A percentile compares a stretch with the other conserved stretches of the same genome.
phyloP scores from a whole-genome alignment of 2,329 filamentous ascomycete species.

The Fusarium musae region DNA sequence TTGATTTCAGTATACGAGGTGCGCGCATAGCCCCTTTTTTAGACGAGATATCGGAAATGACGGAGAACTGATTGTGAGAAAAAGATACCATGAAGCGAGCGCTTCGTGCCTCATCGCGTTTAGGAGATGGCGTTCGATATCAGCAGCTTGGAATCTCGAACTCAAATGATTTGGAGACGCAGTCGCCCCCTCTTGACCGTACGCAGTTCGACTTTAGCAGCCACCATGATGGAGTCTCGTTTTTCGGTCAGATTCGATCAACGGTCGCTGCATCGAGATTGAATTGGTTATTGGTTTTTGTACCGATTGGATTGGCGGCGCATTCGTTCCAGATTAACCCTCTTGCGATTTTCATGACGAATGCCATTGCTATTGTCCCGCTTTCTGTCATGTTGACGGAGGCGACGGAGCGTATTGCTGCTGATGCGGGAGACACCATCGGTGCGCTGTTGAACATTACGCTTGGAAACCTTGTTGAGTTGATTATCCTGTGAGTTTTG shows the following conservation, averaged over 20 bases:
- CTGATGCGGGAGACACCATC: slow-evolving; percentile 66
- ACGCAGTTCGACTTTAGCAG: slow-evolving; percentile 23
- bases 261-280: slow-evolving; percentile 59
- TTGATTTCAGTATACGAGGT: slow-evolving; percentile 32
- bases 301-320: slow-evolving; percentile 73
- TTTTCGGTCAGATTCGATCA: slow-evolving; percentile 40
- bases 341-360: slow-evolving; percentile 65
- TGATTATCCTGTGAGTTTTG: slow-evolving; percentile 65
- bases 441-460: slow-evolving; percentile 71
- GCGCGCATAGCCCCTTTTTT: background rate
- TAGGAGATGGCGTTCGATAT: slow-evolving; percentile 39
- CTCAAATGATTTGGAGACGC: slow-evolving; percentile 39
- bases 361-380: slow-evolving; percentile 69
- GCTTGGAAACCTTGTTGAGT: slow-evolving; percentile 70
- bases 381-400: slow-evolving; percentile 67
- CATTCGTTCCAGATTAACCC: slow-evolving; percentile 54
- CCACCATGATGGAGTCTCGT: slow-evolving; percentile 21
- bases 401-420: slow-evolving; percentile 69
- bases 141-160: slow-evolving; percentile 33
- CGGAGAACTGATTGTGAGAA: slow-evolving; percentile 20
- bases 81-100: slow-evolving; percentile 38
- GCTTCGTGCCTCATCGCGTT: slow-evolving; percentile 38
- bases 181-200: slow-evolving; percentile 29
- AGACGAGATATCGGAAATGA: background rate
- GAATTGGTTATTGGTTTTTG: slow-evolving; percentile 75